Evolutionary conservation across 768 basidiomycete genomes (phyloP), one percentile per base, ranked within the genome.

Genomic region (Pleurotus tuoliensis): DNA sequence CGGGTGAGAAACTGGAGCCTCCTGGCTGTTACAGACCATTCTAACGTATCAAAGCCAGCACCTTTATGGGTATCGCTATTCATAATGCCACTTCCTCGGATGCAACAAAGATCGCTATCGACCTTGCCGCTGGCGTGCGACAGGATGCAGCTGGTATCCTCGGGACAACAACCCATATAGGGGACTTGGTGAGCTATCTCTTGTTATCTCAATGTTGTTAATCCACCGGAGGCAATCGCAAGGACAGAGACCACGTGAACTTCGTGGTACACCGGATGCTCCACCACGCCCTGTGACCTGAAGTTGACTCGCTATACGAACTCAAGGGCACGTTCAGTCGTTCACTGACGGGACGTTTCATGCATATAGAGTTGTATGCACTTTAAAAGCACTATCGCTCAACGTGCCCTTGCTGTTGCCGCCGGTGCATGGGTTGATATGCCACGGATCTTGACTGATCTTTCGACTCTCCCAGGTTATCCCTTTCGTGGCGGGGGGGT

Each of bases 401-500:
- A 34, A 9, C 30, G 30, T 34, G 30, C 11, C 30, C 30, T 9
- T 34, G 8, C 5, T 1, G 0, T 34, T 34, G 30, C 30, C 30
- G 30, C 30, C 52, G 18, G 15, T 55, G 20, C 13, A 40, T 5
- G 20, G 25, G 37, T 60, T 30, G 37, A 18, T 22, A 41, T 45
- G 20, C 12, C n/a, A 47, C 57, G 41, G 55, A 57, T 63, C 55
- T 56, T 62, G 56, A 64, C 54, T 25, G 52, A 49, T 40, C 56
- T 8, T 63, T 22, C 48, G 55, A 43, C 37, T 59, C 22, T 55
- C 58, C 61, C 63, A 92, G 90, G 90, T 93, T 46, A 92, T 93
- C 60, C 90, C 91, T 13, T 92, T 91, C 66, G 91, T 92, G 45
- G 91, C 92, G 34, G 92, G 92, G 61, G 92, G 92, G 15, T 97